These are phyloP conservation scores for Penicillium oxalicum DNA, from an alignment of 2,329 filamentous ascomycete genomes.

Conservation along the genomic window DNA sequence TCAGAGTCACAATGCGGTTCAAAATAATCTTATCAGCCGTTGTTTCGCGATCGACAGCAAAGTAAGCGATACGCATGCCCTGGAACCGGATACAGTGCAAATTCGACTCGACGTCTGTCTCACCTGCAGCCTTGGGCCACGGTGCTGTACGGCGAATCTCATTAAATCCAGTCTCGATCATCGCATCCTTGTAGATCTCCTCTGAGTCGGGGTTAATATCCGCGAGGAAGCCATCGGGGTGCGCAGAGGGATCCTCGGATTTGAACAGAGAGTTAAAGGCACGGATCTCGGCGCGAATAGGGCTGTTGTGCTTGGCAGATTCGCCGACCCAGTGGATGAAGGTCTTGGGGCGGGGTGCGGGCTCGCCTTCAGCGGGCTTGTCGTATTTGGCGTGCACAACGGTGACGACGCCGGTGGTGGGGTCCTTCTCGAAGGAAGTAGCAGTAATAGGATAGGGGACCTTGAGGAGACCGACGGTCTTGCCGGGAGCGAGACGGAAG, in stretches of 20 bases:
- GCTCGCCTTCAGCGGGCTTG: slow-evolving; percentile 59
- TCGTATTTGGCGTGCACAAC: slow-evolving; percentile 63
- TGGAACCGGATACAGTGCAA: slow-evolving; percentile 82
- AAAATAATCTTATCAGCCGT: slow-evolving; percentile 74
- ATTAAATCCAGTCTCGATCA: slow-evolving; percentile 77
- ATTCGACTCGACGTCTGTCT: slow-evolving; percentile 37
- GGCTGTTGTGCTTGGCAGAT: slow-evolving; percentile 55
- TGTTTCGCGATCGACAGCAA: slow-evolving; percentile 65
- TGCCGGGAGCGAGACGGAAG: slow-evolving; percentile 70
- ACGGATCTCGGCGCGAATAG: slow-evolving; percentile 64
- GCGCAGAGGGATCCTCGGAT: slow-evolving; percentile 71
- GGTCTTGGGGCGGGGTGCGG: slow-evolving; percentile 61
- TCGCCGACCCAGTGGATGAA: slow-evolving; percentile 84
- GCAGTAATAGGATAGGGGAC: slow-evolving; percentile 64
- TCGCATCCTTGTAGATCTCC: slow-evolving; percentile 66
- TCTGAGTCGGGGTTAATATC: slow-evolving; percentile 83
- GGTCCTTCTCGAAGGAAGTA: slow-evolving; percentile 62
- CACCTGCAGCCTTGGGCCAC: slow-evolving; percentile 65
- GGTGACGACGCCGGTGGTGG: slow-evolving; percentile 57
- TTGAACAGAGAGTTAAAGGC: slow-evolving; percentile 81
- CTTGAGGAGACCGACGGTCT: slow-evolving; percentile 68
- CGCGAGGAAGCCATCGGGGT: slow-evolving; percentile 72
- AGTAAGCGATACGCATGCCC: slow-evolving; percentile 70
- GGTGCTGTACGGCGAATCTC: slow-evolving; percentile 68
- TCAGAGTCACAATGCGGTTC: slow-evolving; percentile 86